Conservation (phyloP, 139 green algal species). For the Nannochloris sp. region DNA sequence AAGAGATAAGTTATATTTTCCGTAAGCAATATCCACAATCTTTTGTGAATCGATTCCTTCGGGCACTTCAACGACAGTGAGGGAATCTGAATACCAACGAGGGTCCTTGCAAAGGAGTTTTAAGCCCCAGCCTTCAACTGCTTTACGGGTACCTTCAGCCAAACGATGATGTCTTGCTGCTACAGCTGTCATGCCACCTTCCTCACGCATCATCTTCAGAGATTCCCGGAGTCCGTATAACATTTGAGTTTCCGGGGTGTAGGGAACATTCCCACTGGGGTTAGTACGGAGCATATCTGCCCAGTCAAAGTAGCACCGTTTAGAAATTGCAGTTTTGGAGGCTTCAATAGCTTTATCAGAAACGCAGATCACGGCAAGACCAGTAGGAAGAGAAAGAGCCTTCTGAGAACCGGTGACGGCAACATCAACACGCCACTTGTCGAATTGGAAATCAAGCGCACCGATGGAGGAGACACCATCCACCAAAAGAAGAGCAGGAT, state of each 20-base stretch:
- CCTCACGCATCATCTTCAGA: conserved; percentile 64
- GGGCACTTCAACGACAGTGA: conserved; percentile 89
- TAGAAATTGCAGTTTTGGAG: conserved; percentile 59
- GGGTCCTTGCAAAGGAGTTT: conserved; percentile 84
- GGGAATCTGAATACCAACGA: conserved; percentile 78
- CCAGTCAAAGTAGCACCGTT: conserved; percentile 87
- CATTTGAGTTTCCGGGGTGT: conserved; percentile 71
- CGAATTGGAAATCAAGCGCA: conserved; percentile 85
- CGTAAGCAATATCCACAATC: conserved; percentile 84
- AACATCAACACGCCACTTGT: conserved; percentile 94
- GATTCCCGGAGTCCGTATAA: conserved; percentile 84
- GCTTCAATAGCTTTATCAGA: conserved; percentile 74
- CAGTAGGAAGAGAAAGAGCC: conserved; percentile 91
- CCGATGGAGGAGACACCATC: conserved; percentile 92
- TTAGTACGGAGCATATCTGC: conserved; percentile 52
- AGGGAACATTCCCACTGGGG: conserved; percentile 58
- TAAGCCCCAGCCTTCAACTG: conserved; percentile 86
- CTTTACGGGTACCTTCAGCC: conserved; percentile 65
- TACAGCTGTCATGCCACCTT: conserved; percentile 89
- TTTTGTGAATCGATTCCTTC: conserved; percentile 76
- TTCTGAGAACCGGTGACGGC: conserved; percentile 96
- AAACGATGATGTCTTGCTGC: conserved; percentile 76
- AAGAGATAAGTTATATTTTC: conserved; percentile 91
- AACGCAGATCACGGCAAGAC: conserved; percentile 78
- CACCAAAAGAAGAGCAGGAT: conserved; percentile 89